phyloP scores from a whole-genome alignment of 2,329 filamentous ascomycete genomes.

The Calonectria naviculata region DNA sequence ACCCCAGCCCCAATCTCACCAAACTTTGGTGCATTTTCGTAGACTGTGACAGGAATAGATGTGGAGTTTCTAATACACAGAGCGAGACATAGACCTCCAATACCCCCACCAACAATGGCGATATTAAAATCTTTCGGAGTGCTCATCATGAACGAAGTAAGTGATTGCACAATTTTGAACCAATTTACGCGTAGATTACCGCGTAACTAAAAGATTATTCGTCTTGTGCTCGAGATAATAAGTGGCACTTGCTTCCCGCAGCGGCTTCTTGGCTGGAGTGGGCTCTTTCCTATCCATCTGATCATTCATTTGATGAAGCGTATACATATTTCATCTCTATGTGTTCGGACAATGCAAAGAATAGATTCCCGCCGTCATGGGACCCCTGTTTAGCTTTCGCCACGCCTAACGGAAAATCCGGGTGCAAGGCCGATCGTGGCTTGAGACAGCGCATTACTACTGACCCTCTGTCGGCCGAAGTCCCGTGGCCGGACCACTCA shows the following conservation, averaged over 20 bases:
- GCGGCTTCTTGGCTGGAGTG: not conserved
- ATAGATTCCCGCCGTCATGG: not conserved
- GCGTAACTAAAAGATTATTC: not conserved
- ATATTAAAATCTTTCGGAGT: constrained; percentile 46
- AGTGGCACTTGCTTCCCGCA: not conserved
- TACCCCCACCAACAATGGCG: constrained; percentile 31
- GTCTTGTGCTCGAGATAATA: not conserved
- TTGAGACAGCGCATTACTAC: not conserved
- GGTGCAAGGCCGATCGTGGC: not conserved
- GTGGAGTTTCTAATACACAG: constrained; percentile 3
- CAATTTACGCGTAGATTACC: not conserved
- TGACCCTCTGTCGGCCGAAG: not conserved
- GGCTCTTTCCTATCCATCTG: not conserved
- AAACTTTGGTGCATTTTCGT: constrained; percentile 21
- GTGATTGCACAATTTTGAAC: not conserved
- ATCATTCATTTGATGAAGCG: not conserved
- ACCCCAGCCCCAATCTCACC: constrained; percentile 25
- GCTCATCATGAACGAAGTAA: not conserved
- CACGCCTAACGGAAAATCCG: not conserved
- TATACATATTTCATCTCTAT: not conserved
- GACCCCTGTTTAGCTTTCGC: not conserved
- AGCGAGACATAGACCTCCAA: constrained; percentile 18
- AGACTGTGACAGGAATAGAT: constrained; percentile 17
- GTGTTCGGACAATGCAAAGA: not conserved
- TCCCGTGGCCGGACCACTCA: not conserved